Percentiles rank a stretch among this genome's conserved stretches.
Conservation (phyloP, 352 stramenopile genomes). For the Phytophthora gonapodyides region DNA sequence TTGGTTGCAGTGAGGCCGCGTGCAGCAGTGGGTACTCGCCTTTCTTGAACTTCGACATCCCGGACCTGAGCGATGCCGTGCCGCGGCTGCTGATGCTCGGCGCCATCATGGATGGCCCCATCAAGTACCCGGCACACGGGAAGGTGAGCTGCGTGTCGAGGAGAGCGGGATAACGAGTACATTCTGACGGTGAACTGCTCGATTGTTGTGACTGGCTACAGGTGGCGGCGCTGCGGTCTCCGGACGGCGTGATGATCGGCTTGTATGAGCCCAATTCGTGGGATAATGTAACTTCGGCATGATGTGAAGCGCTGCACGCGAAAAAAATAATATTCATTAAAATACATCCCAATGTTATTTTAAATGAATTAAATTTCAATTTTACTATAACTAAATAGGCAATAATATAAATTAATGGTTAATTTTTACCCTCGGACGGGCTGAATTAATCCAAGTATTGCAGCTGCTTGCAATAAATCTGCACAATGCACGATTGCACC, state of each 20-base stretch:
- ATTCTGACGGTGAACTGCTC: conserved; percentile 1
- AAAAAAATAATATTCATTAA: not conserved
- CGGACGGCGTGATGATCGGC: conserved; percentile 92
- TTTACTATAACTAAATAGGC: too few relatives aligned
- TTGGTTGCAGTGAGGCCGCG: conserved; percentile 61
- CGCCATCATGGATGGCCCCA: conserved; percentile 90
- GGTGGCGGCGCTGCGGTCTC: conserved; percentile 86
- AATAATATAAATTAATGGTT: too few relatives aligned
- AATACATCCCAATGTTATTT: too few relatives aligned
- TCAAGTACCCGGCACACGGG: conserved; percentile 92
- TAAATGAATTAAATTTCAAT: too few relatives aligned
- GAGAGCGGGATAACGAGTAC: not conserved
- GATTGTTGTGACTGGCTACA: conserved; percentile 27
- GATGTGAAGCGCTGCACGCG: conserved; percentile 2
- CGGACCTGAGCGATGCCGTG: conserved; percentile 87
- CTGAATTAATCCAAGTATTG: too few relatives aligned
- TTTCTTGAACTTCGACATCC: conserved; percentile 92
- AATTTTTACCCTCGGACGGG: too few relatives aligned
- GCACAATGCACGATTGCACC: too few relatives aligned
- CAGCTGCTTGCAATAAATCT: too few relatives aligned
- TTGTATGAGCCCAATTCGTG: conserved; percentile 91
- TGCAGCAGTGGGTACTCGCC: conserved; percentile 89
- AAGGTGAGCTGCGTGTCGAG: conserved; percentile 48
- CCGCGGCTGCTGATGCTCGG: conserved; percentile 86
- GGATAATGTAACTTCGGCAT: conserved; percentile 84